Evolutionary conservation across 257 asterid genomes (phyloP).

Genomic region (Handroanthus guayacan): DNA sequence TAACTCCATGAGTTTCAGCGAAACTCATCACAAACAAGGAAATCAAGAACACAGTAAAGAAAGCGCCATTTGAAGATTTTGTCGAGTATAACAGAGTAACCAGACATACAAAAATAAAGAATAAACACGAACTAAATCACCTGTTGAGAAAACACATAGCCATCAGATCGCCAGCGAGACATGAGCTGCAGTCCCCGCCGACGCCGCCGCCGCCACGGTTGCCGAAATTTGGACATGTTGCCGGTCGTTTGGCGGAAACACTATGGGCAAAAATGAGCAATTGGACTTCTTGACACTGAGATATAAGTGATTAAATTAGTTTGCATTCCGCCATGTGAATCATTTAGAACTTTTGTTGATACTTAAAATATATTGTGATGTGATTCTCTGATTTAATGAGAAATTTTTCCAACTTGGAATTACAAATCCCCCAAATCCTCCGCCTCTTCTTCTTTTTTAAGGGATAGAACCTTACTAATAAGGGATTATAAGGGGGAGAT

Average conservation of each 20-base stretch:
- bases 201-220: conserved; percentile 8
- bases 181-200: conserved; percentile 10
- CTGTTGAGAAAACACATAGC: conserved; percentile 8
- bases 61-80: conserved; percentile 1
- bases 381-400: not conserved
- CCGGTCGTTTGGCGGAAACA: conserved; percentile 6
- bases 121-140: not conserved
- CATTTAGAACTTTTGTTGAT: not conserved
- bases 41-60: not conserved
- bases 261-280: conserved; percentile 3
- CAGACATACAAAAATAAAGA: not conserved
- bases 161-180: not conserved
- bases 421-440: no score
- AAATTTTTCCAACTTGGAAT: not conserved
- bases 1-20: not conserved
- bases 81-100: conserved; percentile 6
- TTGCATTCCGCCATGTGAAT: not conserved
- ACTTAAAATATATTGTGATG: not conserved
- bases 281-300: not conserved
- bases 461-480: no score
- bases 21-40: not conserved
- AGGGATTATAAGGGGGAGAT: no score
- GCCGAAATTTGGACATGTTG: conserved; percentile 29
- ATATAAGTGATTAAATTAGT: not conserved
- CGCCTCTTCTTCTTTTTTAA: no score